Percentiles rank a stretch among this genome's conserved stretches.
Conservation (phyloP, 108 stramenopile species). For the Epithemia pelagica region DNA sequence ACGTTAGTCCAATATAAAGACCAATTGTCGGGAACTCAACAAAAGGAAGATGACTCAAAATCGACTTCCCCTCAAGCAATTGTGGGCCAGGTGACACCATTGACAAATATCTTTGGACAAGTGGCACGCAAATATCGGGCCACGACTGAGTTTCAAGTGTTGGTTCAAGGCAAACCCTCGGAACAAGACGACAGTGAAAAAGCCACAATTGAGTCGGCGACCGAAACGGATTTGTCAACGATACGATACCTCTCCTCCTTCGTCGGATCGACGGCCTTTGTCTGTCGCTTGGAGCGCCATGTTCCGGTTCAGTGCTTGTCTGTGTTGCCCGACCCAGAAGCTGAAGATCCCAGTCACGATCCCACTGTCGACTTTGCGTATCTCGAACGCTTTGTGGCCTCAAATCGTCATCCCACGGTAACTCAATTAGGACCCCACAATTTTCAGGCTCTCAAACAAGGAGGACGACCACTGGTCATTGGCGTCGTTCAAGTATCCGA, state of each 20-base stretch:
- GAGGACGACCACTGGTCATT: constrained; percentile 65
- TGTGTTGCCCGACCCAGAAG: constrained; percentile 4
- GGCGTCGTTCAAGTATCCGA: constrained; percentile 50
- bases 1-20: background rate
- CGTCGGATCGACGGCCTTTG: background rate
- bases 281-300: constrained; percentile 6
- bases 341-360: background rate
- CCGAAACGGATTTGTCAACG: constrained; percentile 12
- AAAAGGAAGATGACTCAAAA: constrained; percentile 16
- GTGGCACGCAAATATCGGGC: constrained; percentile 69
- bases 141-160: constrained; percentile 36
- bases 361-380: constrained; percentile 35
- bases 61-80: constrained; percentile 15
- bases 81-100: constrained; percentile 13
- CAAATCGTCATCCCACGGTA: constrained; percentile 52
- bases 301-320: constrained; percentile 9
- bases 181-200: background rate
- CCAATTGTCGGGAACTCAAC: too few species aligned
- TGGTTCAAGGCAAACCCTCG: constrained; percentile 11
- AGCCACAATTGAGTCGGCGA: constrained; percentile 13
- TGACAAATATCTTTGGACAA: constrained; percentile 55
- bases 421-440: constrained; percentile 54
- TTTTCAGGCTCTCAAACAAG: constrained; percentile 43
- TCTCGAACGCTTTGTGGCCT: constrained; percentile 8
- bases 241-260: background rate